phyloP scores from a whole-genome alignment of 2,329 filamentous ascomycete species.

The Hypoxylon sp. region DNA sequence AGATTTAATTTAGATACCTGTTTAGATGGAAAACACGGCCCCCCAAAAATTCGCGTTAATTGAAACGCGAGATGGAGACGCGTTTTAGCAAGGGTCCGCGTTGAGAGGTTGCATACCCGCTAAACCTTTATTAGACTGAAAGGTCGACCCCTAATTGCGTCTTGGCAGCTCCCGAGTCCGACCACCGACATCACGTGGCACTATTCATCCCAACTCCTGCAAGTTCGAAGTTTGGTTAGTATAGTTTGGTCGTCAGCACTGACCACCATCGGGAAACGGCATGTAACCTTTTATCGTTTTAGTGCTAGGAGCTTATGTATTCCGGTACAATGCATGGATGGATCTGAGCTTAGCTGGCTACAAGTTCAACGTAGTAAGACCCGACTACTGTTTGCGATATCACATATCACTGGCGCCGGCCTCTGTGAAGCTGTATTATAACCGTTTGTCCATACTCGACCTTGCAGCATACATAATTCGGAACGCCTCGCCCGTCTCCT shows the following conservation, averaged over 20 bases:
- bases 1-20: constrained; percentile 42
- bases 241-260: constrained; percentile 6
- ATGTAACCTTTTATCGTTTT: constrained; percentile 33
- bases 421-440: neutral
- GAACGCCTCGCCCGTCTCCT: neutral
- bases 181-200: constrained; percentile 29
- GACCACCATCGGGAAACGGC: constrained; percentile 22
- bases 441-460: neutral
- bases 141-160: constrained; percentile 18
- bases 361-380: constrained; percentile 2
- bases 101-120: constrained; percentile 41
- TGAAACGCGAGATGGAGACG: constrained; percentile 42
- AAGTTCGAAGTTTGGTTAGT: neutral
- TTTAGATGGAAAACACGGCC: constrained; percentile 12
- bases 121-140: constrained; percentile 19
- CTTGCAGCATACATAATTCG: neutral
- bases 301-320: constrained; percentile 20
- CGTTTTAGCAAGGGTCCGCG: constrained; percentile 37
- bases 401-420: neutral
- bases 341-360: constrained; percentile 30
- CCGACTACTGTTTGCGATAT: constrained; percentile 21
- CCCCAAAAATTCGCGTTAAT: constrained; percentile 38
- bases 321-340: constrained; percentile 11
- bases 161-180: constrained; percentile 11
- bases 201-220: neutral